These are phyloP conservation scores for Calonectria fujianensis DNA, from an alignment of 2,329 filamentous ascomycete species.

Conservation along the genomic window DNA sequence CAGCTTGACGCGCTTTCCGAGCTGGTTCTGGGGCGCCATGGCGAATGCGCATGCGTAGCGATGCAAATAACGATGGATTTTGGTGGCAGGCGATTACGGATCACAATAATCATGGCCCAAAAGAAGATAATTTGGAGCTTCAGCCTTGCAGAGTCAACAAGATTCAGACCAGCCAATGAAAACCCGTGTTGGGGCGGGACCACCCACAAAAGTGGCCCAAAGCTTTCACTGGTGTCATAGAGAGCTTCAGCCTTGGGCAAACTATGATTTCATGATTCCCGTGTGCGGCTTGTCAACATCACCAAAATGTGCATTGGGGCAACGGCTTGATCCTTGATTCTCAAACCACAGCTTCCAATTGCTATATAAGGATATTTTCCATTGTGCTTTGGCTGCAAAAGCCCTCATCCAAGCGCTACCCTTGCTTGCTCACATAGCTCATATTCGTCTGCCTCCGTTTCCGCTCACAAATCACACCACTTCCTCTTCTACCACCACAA, in stretches of 20 bases:
- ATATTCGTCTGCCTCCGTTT: slow-evolving; percentile 15
- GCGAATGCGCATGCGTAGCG: slow-evolving; percentile 16
- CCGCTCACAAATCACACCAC: slow-evolving; percentile 49
- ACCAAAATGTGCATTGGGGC: slow-evolving; percentile 26
- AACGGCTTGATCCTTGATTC: slow-evolving; percentile 42
- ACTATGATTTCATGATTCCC: slow-evolving; percentile 56
- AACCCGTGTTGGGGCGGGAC: background rate
- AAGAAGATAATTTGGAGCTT: slow-evolving; percentile 35
- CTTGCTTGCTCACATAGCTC: slow-evolving; percentile 8
- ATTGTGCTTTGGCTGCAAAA: background rate
- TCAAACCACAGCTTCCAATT: slow-evolving; percentile 27
- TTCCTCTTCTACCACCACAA: slow-evolving; percentile 42
- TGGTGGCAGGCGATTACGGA: background rate
- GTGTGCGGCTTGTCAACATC: slow-evolving; percentile 37
- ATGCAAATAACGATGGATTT: slow-evolving; percentile 16
- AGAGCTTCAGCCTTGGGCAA: slow-evolving; percentile 49
- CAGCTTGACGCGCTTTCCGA: slow-evolving; percentile 79
- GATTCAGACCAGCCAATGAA: slow-evolving; percentile 29
- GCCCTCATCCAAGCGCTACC: background rate
- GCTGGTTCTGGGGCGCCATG: slow-evolving; percentile 76
- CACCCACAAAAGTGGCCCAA: background rate
- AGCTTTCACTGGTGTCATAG: slow-evolving; percentile 13
- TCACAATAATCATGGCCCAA: background rate
- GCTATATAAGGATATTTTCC: background rate
- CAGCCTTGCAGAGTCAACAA: slow-evolving; percentile 38